phyloP scores from a whole-genome alignment of 495 filamentous ascomycete genomes.

The Penicillium angulare region DNA sequence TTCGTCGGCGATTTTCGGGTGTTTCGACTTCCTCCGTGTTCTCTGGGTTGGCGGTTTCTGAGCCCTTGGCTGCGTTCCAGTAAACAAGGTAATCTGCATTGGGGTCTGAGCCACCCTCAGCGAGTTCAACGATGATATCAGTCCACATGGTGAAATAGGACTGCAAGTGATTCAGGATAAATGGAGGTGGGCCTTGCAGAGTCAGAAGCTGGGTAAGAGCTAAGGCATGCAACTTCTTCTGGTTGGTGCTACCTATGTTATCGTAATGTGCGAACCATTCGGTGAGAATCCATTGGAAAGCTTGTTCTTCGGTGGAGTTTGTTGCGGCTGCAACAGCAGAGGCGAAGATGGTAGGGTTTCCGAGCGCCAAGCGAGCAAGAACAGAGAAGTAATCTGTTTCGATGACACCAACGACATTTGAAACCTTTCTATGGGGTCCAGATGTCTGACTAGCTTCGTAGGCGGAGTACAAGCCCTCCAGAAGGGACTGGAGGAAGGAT shows the following conservation, averaged over 20 bases:
- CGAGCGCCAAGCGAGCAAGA: conserved; percentile 75
- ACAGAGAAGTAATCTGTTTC: conserved; percentile 82
- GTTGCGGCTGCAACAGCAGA: conserved; percentile 48
- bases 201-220: conserved; percentile 79
- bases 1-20: conserved; percentile 58
- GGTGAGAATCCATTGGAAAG: conserved; percentile 67
- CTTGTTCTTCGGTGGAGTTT: conserved; percentile 44
- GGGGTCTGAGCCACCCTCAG: conserved; percentile 43
- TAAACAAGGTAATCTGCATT: conserved; percentile 54
- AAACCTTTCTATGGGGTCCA: conserved; percentile 65
- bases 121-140: conserved; percentile 60
- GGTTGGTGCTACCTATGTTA: conserved; percentile 68
- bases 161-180: conserved; percentile 60
- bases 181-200: conserved; percentile 50
- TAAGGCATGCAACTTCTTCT: conserved; percentile 79
- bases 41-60: conserved; percentile 28
- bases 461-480: conserved; percentile 68
- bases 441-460: conserved; percentile 72
- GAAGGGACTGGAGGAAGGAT: conserved; percentile 61
- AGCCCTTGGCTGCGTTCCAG: conserved; percentile 39
- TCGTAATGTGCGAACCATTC: conserved; percentile 92
- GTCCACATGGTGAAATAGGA: conserved; percentile 70
- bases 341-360: conserved; percentile 63
- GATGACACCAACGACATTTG: conserved; percentile 62
- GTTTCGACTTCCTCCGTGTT: conserved; percentile 52